These are phyloP conservation scores for Flaveria bidentis DNA, from an alignment of 129 eudicot genomes.

Conservation along the genomic window DNA sequence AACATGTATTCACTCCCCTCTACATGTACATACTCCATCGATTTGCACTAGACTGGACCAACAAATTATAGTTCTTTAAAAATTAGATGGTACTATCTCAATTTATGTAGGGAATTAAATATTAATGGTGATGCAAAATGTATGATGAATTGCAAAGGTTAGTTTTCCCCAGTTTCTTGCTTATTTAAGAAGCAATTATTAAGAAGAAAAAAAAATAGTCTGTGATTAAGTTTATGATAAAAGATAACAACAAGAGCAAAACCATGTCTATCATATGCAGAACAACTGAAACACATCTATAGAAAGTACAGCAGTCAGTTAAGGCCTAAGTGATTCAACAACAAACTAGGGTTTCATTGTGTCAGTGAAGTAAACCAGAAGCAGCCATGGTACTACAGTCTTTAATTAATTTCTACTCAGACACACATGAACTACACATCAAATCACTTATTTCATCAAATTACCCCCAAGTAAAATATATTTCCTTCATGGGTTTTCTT, in stretches of 20 bases:
- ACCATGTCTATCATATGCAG: neutral
- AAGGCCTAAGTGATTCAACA: neutral
- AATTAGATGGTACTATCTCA: no score
- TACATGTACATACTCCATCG: no score
- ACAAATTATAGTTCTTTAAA: no score
- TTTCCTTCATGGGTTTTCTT: neutral
- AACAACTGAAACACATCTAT: neutral
- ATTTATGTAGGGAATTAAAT: no score
- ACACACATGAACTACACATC: slow-evolving; percentile 10
- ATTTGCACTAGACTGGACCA: no score
- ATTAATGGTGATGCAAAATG: neutral
- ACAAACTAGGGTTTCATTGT: slow-evolving; percentile 10
- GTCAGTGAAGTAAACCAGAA: slow-evolving; percentile 9
- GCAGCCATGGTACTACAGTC: neutral
- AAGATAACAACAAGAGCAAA: neutral
- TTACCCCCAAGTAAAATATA: neutral
- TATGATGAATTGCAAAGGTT: neutral
- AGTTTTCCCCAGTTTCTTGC: neutral
- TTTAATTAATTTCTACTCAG: neutral
- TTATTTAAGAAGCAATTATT: neutral
- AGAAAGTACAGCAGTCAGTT: neutral
- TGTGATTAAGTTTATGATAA: no score
- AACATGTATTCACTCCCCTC: no score
- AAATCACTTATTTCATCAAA: neutral
- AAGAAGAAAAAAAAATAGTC: neutral